Conservation (phyloP, 495 filamentous ascomycete genomes). For the Trichoderma reesei region DNA sequence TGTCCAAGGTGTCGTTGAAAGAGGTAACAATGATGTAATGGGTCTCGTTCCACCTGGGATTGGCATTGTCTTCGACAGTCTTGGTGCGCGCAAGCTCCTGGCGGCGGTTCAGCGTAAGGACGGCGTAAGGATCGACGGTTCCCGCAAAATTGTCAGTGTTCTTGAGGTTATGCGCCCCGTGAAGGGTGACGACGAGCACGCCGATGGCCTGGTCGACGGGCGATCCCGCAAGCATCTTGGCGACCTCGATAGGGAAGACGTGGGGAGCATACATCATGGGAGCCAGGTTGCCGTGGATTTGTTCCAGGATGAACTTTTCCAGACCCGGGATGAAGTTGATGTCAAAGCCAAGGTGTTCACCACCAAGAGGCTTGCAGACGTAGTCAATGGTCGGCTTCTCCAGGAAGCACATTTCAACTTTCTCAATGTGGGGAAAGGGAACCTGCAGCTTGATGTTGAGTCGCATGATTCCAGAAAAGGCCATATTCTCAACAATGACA, state of each 20-base stretch:
- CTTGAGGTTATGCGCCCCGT: conserved; percentile 84
- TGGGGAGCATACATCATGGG: conserved; percentile 98
- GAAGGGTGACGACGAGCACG: conserved; percentile 81
- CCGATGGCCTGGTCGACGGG: conserved; percentile 93
- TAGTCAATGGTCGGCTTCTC: conserved; percentile 72
- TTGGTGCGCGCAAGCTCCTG: conserved; percentile 79
- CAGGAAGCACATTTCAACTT: conserved; percentile 83
- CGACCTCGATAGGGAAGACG: conserved; percentile 96
- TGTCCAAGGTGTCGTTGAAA: conserved; percentile 72
- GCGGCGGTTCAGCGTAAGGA: conserved; percentile 77
- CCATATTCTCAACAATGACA: conserved; percentile 96
- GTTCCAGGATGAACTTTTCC: conserved; percentile 86
- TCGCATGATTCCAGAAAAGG: conserved; percentile 87
- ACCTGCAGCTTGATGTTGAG: conserved; percentile 96
- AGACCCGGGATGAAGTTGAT: conserved; percentile 97
- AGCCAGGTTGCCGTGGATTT: conserved; percentile 81
- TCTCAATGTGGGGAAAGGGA: conserved; percentile 89
- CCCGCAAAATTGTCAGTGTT: conserved; percentile 91
- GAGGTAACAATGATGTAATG: conserved; percentile 89
- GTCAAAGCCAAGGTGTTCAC: conserved; percentile 91
- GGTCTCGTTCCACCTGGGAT: conserved; percentile 92
- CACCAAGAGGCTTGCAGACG: conserved; percentile 93
- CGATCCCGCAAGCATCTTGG: conserved; percentile 95
- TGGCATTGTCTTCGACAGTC: conserved; percentile 70
- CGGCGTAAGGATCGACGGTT: conserved; percentile 84